Conservation (phyloP, 805 yeast species). For the Kuraishia cidri region DNA sequence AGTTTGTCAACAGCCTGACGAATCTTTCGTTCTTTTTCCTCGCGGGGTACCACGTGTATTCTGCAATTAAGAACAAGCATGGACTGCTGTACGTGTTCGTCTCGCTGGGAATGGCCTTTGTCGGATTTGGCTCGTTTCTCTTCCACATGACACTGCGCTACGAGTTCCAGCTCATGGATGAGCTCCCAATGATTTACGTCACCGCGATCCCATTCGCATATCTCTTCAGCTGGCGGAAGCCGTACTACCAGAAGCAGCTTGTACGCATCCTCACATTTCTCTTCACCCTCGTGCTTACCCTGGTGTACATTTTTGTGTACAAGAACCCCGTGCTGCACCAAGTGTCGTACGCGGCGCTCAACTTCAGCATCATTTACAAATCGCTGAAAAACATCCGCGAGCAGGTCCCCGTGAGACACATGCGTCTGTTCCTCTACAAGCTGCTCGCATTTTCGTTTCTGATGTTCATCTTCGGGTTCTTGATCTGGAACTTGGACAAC, state of each 20-base stretch:
- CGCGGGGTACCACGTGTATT: constrained; percentile 29
- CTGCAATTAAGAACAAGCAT: constrained; percentile 48
- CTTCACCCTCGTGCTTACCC: constrained; percentile 41
- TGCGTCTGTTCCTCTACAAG: constrained; percentile 14
- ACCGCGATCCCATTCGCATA: constrained; percentile 79
- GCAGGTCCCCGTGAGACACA: constrained; percentile 11
- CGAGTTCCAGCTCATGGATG: constrained; percentile 87
- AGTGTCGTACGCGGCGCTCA: constrained; percentile 71
- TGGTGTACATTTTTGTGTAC: constrained; percentile 54
- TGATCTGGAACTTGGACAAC: constrained; percentile 85
- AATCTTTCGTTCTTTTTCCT: constrained; percentile 33
- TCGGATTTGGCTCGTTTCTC: constrained; percentile 90
- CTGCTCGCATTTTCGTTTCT: constrained; percentile 18
- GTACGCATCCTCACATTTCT: constrained; percentile 19
- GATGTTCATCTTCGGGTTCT: constrained; percentile 62
- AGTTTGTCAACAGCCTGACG: constrained; percentile 80
- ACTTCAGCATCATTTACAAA: constrained; percentile 60
- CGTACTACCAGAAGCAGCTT: constrained; percentile 7
- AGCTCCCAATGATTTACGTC: constrained; percentile 96
- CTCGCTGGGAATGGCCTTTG: constrained; percentile 75
- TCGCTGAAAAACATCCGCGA: constrained; percentile 24
- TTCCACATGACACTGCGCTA: constrained; percentile 94
- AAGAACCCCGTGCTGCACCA: constrained; percentile 88
- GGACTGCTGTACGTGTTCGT: constrained; percentile 67
- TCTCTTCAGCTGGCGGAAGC: constrained; percentile 19